A percentile compares a stretch with the other conserved stretches of the same genome.
phyloP scores from a whole-genome alignment of 169 alveolate genomes.

The Plasmodium blacklocki region DNA sequence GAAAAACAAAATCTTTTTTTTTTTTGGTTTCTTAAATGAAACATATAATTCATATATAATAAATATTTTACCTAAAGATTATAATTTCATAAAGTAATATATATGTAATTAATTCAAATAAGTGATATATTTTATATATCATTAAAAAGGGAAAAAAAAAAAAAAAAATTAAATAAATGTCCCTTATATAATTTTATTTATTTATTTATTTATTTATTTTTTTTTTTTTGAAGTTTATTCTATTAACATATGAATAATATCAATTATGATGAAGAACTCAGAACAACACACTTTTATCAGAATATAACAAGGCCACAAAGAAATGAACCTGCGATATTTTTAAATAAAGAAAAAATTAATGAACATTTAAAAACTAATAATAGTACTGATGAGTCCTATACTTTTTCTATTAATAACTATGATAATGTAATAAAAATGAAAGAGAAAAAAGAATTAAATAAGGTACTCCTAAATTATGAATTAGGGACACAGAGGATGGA shows the following conservation, averaged over 20 bases:
- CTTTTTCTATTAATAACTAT: background rate
- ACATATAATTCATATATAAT: too few relatives aligned
- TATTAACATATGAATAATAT: slow-evolving; percentile 6
- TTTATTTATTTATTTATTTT: background rate
- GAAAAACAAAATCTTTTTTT: too few relatives aligned
- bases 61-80: too few relatives aligned
- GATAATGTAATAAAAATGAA: slow-evolving; percentile 10
- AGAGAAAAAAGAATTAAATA: slow-evolving; percentile 1
- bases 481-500: slow-evolving; percentile 14
- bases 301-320: slow-evolving; percentile 4
- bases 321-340: background rate
- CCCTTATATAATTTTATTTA: too few relatives aligned
- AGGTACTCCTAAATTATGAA: slow-evolving; percentile 15
- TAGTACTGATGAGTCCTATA: background rate
- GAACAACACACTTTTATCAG: slow-evolving; percentile 10
- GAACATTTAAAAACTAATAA: slow-evolving; percentile 20
- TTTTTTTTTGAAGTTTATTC: background rate
- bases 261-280: slow-evolving; percentile 6
- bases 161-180: too few relatives aligned
- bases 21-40: too few relatives aligned
- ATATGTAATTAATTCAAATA: too few relatives aligned
- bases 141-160: too few relatives aligned
- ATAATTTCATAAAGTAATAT: too few relatives aligned
- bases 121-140: too few relatives aligned
- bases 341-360: background rate